These are phyloP conservation scores for Wallacemonas collosoma DNA, from an alignment of 208 protist species.

Conservation along the genomic window DNA sequence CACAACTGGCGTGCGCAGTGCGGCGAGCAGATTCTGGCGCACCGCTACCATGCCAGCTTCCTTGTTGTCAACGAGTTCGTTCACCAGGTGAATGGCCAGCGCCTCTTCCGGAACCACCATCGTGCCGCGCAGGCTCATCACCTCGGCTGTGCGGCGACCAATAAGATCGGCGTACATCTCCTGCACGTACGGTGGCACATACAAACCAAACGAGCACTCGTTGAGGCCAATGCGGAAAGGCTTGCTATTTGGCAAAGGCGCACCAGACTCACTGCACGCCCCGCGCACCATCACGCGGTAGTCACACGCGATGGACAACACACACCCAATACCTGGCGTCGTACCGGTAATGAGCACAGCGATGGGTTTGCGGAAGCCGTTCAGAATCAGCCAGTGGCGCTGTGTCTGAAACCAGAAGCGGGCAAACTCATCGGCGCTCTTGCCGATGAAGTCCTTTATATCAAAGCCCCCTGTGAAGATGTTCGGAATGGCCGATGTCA, in stretches of 20 bases:
- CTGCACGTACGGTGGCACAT: constrained; percentile 36
- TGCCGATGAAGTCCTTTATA: constrained; percentile 17
- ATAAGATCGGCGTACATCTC: constrained; percentile 24
- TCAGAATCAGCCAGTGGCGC: constrained; percentile 35
- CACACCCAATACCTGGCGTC: constrained; percentile 36
- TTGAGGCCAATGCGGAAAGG: constrained; percentile 36
- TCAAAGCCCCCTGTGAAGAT: constrained; percentile 42
- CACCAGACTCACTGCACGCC: neutral
- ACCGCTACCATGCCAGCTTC: constrained; percentile 27
- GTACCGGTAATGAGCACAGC: constrained; percentile 44
- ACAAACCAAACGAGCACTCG: constrained; percentile 33
- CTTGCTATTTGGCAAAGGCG: neutral
- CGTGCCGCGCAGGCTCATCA: constrained; percentile 29
- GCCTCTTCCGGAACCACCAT: constrained; percentile 30
- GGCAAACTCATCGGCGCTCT: constrained; percentile 15
- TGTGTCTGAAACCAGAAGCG: constrained; percentile 29
- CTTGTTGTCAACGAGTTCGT: constrained; percentile 31
- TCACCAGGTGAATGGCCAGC: constrained; percentile 30
- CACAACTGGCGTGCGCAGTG: neutral
- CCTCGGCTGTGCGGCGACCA: constrained; percentile 31
- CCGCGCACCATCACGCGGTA: constrained; percentile 40
- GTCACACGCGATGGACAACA: constrained; percentile 37
- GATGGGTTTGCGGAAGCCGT: constrained; percentile 34
- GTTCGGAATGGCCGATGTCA: constrained; percentile 30
- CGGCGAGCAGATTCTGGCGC: constrained; percentile 4